Evolutionary conservation across 805 yeast species (phyloP).

Genomic region (Wickerhamiella shivajii): DNA sequence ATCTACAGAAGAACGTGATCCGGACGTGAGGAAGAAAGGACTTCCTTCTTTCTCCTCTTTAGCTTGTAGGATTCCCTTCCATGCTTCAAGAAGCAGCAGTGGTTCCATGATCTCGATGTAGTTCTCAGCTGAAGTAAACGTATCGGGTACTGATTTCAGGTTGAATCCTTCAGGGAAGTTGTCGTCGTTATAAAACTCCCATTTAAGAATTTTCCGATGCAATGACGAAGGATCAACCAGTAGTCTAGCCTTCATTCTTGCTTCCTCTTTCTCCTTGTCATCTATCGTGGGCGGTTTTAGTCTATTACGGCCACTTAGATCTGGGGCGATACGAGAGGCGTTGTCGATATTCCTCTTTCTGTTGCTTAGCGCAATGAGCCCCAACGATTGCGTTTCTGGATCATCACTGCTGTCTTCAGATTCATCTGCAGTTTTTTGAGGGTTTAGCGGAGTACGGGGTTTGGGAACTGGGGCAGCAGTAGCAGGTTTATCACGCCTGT

Average conservation of each 20-base stretch:
- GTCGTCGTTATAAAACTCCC: slow-evolving; percentile 52
- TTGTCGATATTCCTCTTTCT: slow-evolving; percentile 13
- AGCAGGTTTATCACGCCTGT: slow-evolving; percentile 24
- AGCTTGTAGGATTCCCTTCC: slow-evolving; percentile 77
- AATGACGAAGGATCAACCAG: slow-evolving; percentile 67
- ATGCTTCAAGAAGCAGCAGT: slow-evolving; percentile 70
- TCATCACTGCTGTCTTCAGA: slow-evolving; percentile 30
- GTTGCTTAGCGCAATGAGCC: slow-evolving; percentile 14
- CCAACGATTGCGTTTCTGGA: too few relatives aligned
- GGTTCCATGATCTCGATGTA: slow-evolving; percentile 67
- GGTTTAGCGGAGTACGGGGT: neutral
- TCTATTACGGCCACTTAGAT: slow-evolving; percentile 6
- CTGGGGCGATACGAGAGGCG: slow-evolving; percentile 4
- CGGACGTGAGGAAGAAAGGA: slow-evolving; percentile 57
- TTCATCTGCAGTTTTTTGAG: slow-evolving; percentile 20
- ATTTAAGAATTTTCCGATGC: slow-evolving; percentile 49
- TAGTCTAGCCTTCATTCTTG: slow-evolving; percentile 62
- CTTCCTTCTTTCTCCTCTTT: slow-evolving; percentile 35
- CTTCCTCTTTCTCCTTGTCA: slow-evolving; percentile 44
- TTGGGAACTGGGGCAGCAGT: slow-evolving; percentile 7
- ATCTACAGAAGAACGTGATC: slow-evolving; percentile 70
- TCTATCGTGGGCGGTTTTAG: slow-evolving; percentile 22
- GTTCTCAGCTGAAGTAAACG: slow-evolving; percentile 43
- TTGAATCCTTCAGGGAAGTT: slow-evolving; percentile 36
- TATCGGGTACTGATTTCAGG: slow-evolving; percentile 37